Base-by-base conservation (phyloP, 371 early-diverging fungal species). In the Rhizopus stolonifer region DNA sequence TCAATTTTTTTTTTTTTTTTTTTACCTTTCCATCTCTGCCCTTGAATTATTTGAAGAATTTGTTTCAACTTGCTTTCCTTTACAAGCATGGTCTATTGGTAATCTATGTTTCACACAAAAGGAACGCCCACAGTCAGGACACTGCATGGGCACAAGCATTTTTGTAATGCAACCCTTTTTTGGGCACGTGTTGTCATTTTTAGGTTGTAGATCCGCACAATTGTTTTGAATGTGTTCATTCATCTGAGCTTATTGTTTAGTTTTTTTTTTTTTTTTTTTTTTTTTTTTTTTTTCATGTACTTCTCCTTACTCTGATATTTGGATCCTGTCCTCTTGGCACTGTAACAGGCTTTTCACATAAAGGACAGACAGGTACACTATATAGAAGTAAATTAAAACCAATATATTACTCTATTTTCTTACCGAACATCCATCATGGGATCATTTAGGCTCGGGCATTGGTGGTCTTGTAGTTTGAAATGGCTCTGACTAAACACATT, bases 41-140 rank as follows among this genome's bases (percentile, higher is more conserved):
- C 65, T 60, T 10, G 64, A 51, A 18, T 44, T 55, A 5, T 43
- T 56, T 6, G 31, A 18, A 9, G 40, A 29, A 6, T 40, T 34
- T 25, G 48, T 0, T 14, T n/a, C 22, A 18, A 26, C 15, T 15
- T 52, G 51, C 47, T 61, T 54, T n/a, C 70, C 67, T 53, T 58
- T 40, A 42, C 86, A 86, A 17, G 69, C 60, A 67, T 86, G 86
- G 34, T 86, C 86, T 10, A 69, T 44, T 26, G 70, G 81, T n/a
- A 83, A 49, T 29, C 86, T 69, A 67, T 86, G 86, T 44, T 84
- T 83, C 38, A 86, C 74, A 58, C 86, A 86, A 52, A 70, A 86
- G 8, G 80, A 69, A n/a, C 74, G 61, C 4, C 70, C 65, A 56
- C 86, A 86, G 18, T 69, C 74, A 45, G 77, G 58, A 52, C 86